phyloP scores from a whole-genome alignment of 257 asterid genomes.

The Perilla frutescens region DNA sequence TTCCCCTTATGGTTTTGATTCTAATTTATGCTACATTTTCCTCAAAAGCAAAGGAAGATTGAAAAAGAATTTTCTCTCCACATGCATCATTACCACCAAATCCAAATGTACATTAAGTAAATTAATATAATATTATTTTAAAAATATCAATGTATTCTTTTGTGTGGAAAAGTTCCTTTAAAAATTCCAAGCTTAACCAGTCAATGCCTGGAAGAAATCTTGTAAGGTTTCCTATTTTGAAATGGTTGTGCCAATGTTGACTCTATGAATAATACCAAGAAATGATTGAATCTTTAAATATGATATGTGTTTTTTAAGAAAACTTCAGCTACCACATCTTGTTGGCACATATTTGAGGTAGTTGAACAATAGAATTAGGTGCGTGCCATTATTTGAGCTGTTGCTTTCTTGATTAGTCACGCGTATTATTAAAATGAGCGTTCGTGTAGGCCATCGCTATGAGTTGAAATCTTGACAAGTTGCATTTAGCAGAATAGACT shows the following conservation, averaged over 20 bases:
- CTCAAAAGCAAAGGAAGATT: neutral
- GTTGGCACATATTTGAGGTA: conserved; percentile 30
- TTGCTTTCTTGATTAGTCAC: conserved; percentile 32
- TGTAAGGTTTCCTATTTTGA: neutral
- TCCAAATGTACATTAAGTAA: too few species aligned
- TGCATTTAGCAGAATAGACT: neutral
- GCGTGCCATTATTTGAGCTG: conserved; percentile 25
- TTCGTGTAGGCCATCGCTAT: conserved; percentile 35
- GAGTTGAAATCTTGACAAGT: conserved; percentile 16
- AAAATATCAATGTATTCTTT: neutral
- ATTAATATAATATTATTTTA: neutral
- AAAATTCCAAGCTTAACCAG: neutral
- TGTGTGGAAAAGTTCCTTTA: neutral
- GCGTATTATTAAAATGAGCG: conserved; percentile 3
- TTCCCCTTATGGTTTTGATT: neutral
- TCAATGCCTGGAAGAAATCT: neutral
- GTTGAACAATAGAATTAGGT: conserved; percentile 43
- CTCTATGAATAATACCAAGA: neutral
- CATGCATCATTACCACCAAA: neutral
- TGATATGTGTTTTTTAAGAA: neutral
- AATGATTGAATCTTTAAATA: neutral
- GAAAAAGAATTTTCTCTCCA: neutral
- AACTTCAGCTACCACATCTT: conserved; percentile 22
- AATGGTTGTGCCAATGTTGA: conserved; percentile 4
- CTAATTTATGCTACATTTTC: neutral